Conservation (phyloP, 2,329 filamentous ascomycete genomes). For the Fusarium nodosum region DNA sequence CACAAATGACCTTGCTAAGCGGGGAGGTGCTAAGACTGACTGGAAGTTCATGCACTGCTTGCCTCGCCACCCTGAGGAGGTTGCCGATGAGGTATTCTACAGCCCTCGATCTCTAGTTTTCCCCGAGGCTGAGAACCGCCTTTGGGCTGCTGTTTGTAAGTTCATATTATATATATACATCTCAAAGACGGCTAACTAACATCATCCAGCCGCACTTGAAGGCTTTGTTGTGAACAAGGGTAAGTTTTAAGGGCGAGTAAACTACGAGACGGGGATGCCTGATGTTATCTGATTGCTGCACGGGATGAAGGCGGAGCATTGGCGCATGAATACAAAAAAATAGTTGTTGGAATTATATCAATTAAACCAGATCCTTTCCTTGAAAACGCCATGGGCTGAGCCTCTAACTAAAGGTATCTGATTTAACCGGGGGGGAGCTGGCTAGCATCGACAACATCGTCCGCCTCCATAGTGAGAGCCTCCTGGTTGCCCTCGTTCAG, state of each 20-base stretch:
- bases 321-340: slow-evolving; percentile 48
- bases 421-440: slow-evolving; percentile 88
- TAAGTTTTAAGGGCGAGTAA: slow-evolving; percentile 64
- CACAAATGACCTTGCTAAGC: slow-evolving; percentile 84
- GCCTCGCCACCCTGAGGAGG: slow-evolving; percentile 91
- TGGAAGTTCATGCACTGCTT: slow-evolving; percentile 99
- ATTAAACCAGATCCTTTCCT: slow-evolving; percentile 48
- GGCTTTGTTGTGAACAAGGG: slow-evolving; percentile 96
- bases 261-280: slow-evolving; percentile 3
- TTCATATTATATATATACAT: slow-evolving; percentile 39
- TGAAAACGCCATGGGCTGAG: slow-evolving; percentile 48
- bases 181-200: slow-evolving; percentile 31
- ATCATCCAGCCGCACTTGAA: slow-evolving; percentile 76
- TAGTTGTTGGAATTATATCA: slow-evolving; percentile 49
- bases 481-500: slow-evolving; percentile 81
- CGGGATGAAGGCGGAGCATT: slow-evolving; percentile 37
- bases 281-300: slow-evolving; percentile 33
- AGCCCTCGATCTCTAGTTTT: slow-evolving; percentile 88
- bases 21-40: slow-evolving; percentile 85
- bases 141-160: slow-evolving; percentile 88
- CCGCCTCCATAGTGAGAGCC: slow-evolving; percentile 81
- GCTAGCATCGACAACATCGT: slow-evolving; percentile 95
- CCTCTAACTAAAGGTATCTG: slow-evolving; percentile 30
- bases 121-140: slow-evolving; percentile 91
- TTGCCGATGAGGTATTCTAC: slow-evolving; percentile 95